Evolutionary conservation across 176 grass and related monocot species (phyloP).

Genomic region (Chloris gayana): DNA sequence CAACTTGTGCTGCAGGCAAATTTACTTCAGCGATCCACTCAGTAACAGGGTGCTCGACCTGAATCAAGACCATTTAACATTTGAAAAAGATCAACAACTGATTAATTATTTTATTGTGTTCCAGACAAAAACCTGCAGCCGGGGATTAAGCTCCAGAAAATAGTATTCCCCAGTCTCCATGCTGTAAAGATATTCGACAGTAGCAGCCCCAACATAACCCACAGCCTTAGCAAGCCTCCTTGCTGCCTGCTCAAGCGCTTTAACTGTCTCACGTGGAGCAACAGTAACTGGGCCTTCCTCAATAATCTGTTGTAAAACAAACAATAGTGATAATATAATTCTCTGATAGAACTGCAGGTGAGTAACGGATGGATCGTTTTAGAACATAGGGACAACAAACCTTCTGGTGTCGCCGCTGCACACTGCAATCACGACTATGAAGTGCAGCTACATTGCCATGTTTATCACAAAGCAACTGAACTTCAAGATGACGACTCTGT

Average conservation of each 20-base stretch:
- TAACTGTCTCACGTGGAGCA: conserved; percentile 78
- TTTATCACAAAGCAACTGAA: conserved; percentile 92
- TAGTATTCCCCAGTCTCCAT: conserved; percentile 99
- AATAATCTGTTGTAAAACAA: conserved; percentile 69
- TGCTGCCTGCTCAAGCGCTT: conserved; percentile 92
- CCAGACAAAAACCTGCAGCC: conserved; percentile 63
- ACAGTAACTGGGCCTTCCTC: conserved; percentile 97
- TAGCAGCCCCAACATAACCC: conserved; percentile 94
- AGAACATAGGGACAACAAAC: conserved; percentile 35
- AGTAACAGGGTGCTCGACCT: conserved; percentile 98
- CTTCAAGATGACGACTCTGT: conserved; percentile 98
- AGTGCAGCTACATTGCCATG: conserved; percentile 97
- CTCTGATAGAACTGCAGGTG: neutral
- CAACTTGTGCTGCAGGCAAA: conserved; percentile 97
- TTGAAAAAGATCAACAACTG: neutral
- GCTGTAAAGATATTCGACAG: conserved; percentile 98
- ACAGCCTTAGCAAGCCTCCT: conserved; percentile 96
- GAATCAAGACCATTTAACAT: conserved; percentile 28
- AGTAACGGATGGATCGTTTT: conserved; percentile 18
- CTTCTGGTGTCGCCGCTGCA: conserved; percentile 98
- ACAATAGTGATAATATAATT: neutral
- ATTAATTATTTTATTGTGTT: conserved; percentile 31
- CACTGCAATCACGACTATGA: conserved; percentile 98
- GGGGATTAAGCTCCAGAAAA: conserved; percentile 96
- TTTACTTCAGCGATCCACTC: conserved; percentile 99